Base-by-base conservation (phyloP, 139 green algal species). In the Eudorina sp. region DNA sequence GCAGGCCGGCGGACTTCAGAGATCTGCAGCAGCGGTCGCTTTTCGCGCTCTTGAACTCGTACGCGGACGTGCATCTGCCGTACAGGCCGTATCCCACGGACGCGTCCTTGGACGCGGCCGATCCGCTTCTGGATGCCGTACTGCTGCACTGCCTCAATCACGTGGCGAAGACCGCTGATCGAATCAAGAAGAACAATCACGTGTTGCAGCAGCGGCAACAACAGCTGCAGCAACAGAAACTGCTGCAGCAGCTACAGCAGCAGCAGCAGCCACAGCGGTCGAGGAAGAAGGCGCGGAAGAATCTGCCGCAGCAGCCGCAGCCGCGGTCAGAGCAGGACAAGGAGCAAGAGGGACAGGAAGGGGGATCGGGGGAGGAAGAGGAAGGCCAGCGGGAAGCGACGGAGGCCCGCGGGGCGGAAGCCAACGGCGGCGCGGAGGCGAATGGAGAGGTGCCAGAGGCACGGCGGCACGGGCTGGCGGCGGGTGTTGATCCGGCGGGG, bases 171-270 rank as follows among this genome's bases (percentile, higher is more conserved):
- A 94, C 96, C 18, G 92, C 95, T 3, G 97, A 98, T 76, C 72
- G 77, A 40, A 96, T 99, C 76, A 97, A 96, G 89, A 96, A 95
- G 68, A 98, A 98, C 91, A 98, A 98, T 83, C 94, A 97, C 8
- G 77, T 58, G 38, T 3, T 92, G 53, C 48, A 38, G 48, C 41
- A 25, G 72, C 62, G n/a, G 55, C 19, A 60, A 40, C 64, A 73
- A 43, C 66, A 46, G 31, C 25, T 29, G 58, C 81, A 46, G 70
- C 46, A 23, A 62, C 82, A 36, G 64, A 41, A 3, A 31, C 38
- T 18, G 69, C 79, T 36, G n/a, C 9, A n/a, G 41, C 0, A 45
- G 43, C 13, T n/a, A 46, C 29, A 66, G 31, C 45, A 31, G 31
- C 45, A 82, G 53, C 27, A 82, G 45, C 27, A 46, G 46, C n/a